Evolutionary conservation across 805 yeast genomes (phyloP), one percentile per base, ranked within the genome.

Genomic region (Ogataea parapolymorpha): DNA sequence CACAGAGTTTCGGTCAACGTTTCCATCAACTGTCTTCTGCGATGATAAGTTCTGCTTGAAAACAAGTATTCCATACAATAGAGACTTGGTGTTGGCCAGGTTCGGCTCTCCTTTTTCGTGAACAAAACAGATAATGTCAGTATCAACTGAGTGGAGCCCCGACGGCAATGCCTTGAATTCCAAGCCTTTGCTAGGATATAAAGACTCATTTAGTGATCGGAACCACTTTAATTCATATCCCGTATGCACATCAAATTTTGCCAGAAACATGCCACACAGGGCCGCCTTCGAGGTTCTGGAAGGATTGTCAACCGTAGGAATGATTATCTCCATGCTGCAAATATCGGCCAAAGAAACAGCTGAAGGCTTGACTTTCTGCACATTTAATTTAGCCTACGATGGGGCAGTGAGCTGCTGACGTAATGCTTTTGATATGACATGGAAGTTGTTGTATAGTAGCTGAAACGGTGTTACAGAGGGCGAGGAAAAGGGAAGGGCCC

Each of bases 131-230:
- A 82, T 67, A 2, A 75, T 72, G 53, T 82, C 89, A 11, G 52
- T 42, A 15, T 59, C 57, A 3, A 67, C 66, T 11, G 74, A 68
- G 53, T 82, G 89, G 2, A 80, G 63, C 1, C 90, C 88, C 0
- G 86, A 79, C 0, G 89, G 89, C 32, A 82, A 61, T n/a, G 80
- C 67, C 48, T 78, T 75, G 61, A 72, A 82, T 58, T 82, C 89
- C 3, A 82, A 54, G 10, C 73, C 72, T 23, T 67, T 59, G 18
- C 77, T 52, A 0, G 67, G 47, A 12, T 55, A 51, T 9, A 48
- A 22, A 1, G 42, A 13, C 3, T 57, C 54, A 31, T 61, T 62
- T 6, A 55, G 35, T 1, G 58, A 54, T 31, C 60, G 54, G 44
- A 63, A 59, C 79, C 80, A 74, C 39, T 63, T 67, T 26, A 74